Evolutionary conservation across 768 basidiomycete species (phyloP).

Genomic region (Multifurca ochricompacta): DNA sequence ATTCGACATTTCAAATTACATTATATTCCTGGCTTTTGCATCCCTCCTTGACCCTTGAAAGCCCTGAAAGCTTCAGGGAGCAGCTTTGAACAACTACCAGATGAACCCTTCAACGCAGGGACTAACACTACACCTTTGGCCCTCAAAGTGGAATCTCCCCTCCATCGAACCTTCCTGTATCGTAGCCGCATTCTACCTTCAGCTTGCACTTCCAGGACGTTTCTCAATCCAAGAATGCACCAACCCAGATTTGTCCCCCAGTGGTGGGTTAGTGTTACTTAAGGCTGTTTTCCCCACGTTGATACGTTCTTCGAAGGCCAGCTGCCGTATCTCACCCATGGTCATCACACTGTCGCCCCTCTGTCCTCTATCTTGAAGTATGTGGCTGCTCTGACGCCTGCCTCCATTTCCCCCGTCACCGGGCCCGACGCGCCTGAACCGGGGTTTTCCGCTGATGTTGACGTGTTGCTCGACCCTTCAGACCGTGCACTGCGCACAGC

Average conservation of each 20-base stretch:
- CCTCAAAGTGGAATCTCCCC: slow-evolving; percentile 52
- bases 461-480: slow-evolving; percentile 36
- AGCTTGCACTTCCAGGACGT: slow-evolving; percentile 58
- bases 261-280: slow-evolving; percentile 41
- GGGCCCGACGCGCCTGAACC: slow-evolving; percentile 12
- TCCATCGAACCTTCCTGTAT: slow-evolving; percentile 64
- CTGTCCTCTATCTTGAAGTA: slow-evolving; percentile 60
- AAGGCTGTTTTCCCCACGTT: background rate
- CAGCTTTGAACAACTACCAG: background rate
- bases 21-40: background rate
- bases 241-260: slow-evolving; percentile 66
- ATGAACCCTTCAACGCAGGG: slow-evolving; percentile 22
- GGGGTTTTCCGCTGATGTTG: slow-evolving; percentile 34
- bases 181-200: slow-evolving; percentile 59
- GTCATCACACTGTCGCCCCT: slow-evolving; percentile 40
- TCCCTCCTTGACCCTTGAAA: too few relatives aligned
- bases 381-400: slow-evolving; percentile 41
- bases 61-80: too few relatives aligned
- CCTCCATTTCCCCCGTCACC: slow-evolving; percentile 25
- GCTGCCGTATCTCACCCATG: slow-evolving; percentile 64
- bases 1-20: background rate
- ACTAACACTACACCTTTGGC: slow-evolving; percentile 56
- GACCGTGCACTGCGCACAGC: slow-evolving; percentile 52
- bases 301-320: slow-evolving; percentile 40
- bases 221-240: slow-evolving; percentile 55